Percentiles rank a stretch among this genome's conserved stretches.
These are phyloP conservation scores for Eimeria necatrix DNA, from an alignment of 169 alveolate genomes.

Conservation along the genomic window DNA sequence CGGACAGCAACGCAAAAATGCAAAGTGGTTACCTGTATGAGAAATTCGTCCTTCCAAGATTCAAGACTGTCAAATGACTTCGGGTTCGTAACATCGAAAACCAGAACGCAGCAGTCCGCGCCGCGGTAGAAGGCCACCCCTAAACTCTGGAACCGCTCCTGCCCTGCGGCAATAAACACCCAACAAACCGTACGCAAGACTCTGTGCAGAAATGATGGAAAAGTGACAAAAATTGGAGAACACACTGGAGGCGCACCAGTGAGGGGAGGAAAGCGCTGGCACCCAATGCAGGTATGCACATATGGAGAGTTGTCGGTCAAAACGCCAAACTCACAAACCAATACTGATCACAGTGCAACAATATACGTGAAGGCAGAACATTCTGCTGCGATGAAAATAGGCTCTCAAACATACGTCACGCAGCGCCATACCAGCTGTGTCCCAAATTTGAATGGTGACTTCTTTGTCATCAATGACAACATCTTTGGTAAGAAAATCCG, in stretches of 20 bases:
- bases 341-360: background rate
- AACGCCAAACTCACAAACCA: background rate
- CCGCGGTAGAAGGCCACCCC: conserved; percentile 99
- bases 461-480: conserved; percentile 96
- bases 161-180: conserved; percentile 89
- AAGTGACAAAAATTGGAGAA: no score
- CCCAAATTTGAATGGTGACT: conserved; percentile 96
- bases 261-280: no score
- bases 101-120: conserved; percentile 99
- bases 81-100: conserved; percentile 95
- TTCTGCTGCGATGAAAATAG: background rate
- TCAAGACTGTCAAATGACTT: conserved; percentile 96
- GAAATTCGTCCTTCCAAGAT: conserved; percentile 98
- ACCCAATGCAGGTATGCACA: no score
- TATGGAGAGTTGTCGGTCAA: background rate
- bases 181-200: background rate
- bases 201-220: no score
- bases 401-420: background rate
- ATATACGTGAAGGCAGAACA: background rate
- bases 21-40: conserved; percentile 90
- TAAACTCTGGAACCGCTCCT: conserved; percentile 98
- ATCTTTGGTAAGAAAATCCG: conserved; percentile 99
- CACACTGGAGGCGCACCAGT: no score
- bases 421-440: conserved; percentile 77
- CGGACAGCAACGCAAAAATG: no score